phyloP scores from a whole-genome alignment of 2,329 filamentous ascomycete genomes.

The Aspergillus ochraceoroseus region DNA sequence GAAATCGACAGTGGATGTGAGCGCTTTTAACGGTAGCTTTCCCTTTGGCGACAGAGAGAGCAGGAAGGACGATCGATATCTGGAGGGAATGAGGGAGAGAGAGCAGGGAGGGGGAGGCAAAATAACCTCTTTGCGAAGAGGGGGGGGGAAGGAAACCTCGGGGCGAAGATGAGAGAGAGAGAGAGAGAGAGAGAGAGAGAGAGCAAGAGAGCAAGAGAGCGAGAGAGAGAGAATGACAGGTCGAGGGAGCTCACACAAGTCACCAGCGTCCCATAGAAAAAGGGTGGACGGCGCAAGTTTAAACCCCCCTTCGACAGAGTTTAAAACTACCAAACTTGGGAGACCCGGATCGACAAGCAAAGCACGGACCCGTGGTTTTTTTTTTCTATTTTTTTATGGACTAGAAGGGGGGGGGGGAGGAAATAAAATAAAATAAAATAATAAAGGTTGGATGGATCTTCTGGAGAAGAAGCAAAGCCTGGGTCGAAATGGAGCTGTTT shows the following conservation, averaged over 20 bases:
- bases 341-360: conserved; percentile 24
- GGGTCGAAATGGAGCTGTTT: conserved; percentile 4
- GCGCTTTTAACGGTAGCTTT: no score
- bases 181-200: conserved; percentile 8
- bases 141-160: neutral
- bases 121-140: conserved; percentile 17
- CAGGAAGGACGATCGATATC: neutral
- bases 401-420: no score
- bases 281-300: conserved; percentile 21
- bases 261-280: conserved; percentile 21
- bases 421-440: no score
- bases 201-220: conserved; percentile 6
- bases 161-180: conserved; percentile 11
- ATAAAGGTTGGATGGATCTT: conserved; percentile 18
- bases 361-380: conserved; percentile 22
- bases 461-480: conserved; percentile 19
- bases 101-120: conserved; percentile 19
- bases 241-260: conserved; percentile 18
- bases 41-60: neutral
- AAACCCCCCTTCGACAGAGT: conserved; percentile 19
- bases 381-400: no score
- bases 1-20: no score
- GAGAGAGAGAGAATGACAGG: conserved; percentile 20
- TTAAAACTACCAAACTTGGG: conserved; percentile 31
- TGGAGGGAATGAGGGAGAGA: conserved; percentile 9